Conservation (phyloP, 306 rosid genomes). For the Casuarina cunninghamiana region DNA sequence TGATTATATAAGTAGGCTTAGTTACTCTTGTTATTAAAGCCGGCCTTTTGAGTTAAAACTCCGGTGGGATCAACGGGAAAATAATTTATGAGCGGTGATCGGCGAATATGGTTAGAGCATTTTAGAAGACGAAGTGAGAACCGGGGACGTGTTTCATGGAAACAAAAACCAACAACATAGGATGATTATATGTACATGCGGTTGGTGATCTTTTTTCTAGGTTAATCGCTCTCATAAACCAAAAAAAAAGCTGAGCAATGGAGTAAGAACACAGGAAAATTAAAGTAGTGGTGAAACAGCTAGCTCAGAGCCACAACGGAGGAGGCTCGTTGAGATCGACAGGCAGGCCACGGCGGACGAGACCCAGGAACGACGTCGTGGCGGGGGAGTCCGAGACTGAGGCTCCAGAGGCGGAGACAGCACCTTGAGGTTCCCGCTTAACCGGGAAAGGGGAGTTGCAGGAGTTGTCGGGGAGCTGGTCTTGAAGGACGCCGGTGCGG, state of each 20-base stretch:
- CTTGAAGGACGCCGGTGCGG: conserved; percentile 50
- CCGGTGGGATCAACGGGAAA: not conserved
- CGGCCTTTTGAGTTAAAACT: no score
- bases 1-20: no score
- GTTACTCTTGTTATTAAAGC: no score
- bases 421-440: not conserved
- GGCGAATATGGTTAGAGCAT: not conserved
- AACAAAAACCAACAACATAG: conserved; percentile 11
- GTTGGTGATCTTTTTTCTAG: not conserved
- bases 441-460: conserved; percentile 11
- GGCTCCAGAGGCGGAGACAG: not conserved
- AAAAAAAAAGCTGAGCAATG: not conserved
- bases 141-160: not conserved
- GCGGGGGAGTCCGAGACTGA: conserved; percentile 23
- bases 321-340: conserved; percentile 94
- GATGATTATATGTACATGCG: conserved; percentile 4
- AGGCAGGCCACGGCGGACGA: conserved; percentile 74
- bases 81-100: not conserved
- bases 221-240: not conserved
- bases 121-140: not conserved
- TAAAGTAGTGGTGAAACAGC: not conserved
- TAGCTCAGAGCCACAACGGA: conserved; percentile 72
- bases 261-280: not conserved
- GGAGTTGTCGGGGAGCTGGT: conserved; percentile 11
- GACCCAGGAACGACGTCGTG: conserved; percentile 65